Evolutionary conservation across 2,329 filamentous ascomycete genomes (phyloP), one percentile per base, ranked within the genome.

Genomic region (Exophiala dermatitidis): DNA sequence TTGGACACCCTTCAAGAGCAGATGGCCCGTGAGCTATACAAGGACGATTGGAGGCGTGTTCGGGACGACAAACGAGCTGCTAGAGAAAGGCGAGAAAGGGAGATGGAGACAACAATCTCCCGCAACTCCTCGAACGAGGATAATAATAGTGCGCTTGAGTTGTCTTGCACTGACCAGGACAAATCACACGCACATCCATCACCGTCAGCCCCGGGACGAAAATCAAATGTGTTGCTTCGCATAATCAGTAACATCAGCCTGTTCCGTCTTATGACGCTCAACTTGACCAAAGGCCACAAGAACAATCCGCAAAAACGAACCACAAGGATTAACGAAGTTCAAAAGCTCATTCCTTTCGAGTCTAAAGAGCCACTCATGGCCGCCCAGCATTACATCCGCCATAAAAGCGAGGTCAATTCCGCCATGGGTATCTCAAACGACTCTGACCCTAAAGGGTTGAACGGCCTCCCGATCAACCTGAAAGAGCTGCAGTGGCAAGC

Each of bases 401-500:
- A 57, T 31, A 49, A 52, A 32, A 26, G 30, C 7, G 36, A 53
- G 8, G 46, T 58, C 37, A 52, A 53, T 33, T 8, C 40, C 3
- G 41, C 33, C 2, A 46, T 46, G 4, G 45, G 51, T 5, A 41
- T 12, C 9, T 28, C 29, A 10, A 31, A 44, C 32, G 33, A 30
- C 33, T 33, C 32, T 10, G 38, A 48, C 10, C 19, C 10, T 4
- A 19, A 19, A 19, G 19, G 2, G 19, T 19, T 19, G 19, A 1
- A 19, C 19, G 19, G 19, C 19, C n/a, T 37, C 3, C 52, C 19
- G 3, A 48, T 57, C 31, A 38, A 47, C n/a, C 38, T 56, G 19
- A 48, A 29, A 5, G 37, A 51, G 4, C 28, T 62, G 12, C 53
- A 63, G 37, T 63, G 61, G 61, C 57, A 63, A 34, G 31, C 41